Base-by-base conservation (phyloP, 2,329 filamentous ascomycete species). In the Aureobasidium uvarum region DNA sequence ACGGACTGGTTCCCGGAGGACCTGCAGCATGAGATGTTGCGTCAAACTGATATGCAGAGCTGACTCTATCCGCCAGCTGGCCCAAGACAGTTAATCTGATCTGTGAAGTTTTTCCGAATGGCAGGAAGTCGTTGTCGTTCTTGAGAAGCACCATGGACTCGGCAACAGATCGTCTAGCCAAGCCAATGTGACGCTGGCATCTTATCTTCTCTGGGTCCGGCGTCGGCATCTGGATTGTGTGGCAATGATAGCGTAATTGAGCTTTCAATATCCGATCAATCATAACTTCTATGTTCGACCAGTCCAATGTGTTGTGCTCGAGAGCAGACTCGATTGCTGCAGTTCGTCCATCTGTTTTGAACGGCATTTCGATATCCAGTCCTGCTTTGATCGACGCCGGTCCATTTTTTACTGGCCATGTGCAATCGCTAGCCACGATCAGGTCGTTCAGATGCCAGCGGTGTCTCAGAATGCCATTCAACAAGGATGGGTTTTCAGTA, bases 81-180 rank as follows among this genome's bases (percentile, higher is more conserved):
- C 69, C 69, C 10, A 69, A 18, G 50, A 69, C 62, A 11, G 66
- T 56, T 18, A 69, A 23, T n/a, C 45, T 67, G 16, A 56, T 60
- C 45, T 52, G 38, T 3, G 58, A 45, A 1, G 28, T 6, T 0
- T 66, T 41, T 23, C 23, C 33, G n/a, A 63, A 33, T 33, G 60
- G 60, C 13, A 63, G 25, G 13, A 63, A 54, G 10, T 25, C 10
- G 18, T 54, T 45, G 28, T 63, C 48, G 41, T 70, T 70, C 54
- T 69, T 70, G 38, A 70, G 54, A 16, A 70, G 54, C 11, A 70
- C 68, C 66, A 70, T 69, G 14, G 60, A 63, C 25, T 64, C 60
- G 4, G 65, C 60, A 7, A 68, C 68, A 14, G 66, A 64, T 36
- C 67, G 65, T 18, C 66, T 55, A 20, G 68, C 68, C 5, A 70